Evolutionary conservation across 352 stramenopile genomes (phyloP).

Genomic region (Stramenopiles sp.): DNA sequence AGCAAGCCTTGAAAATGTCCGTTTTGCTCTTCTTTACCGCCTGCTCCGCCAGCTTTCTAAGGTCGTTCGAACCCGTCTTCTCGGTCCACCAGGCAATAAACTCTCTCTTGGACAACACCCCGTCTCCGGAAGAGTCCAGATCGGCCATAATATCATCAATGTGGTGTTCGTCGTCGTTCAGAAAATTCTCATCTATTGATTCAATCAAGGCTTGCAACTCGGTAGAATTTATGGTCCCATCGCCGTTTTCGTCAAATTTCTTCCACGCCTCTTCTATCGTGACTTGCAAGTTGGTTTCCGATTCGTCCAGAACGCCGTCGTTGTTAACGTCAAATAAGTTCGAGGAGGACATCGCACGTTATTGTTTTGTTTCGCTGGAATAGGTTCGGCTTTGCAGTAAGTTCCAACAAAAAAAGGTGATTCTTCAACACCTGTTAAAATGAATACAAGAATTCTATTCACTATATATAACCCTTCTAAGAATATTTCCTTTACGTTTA

Average conservation of each 20-base stretch:
- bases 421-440: too few species aligned
- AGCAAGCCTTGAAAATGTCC: background rate
- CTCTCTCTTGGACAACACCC: background rate
- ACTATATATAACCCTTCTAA: too few species aligned
- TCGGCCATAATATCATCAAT: background rate
- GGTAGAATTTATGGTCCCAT: background rate
- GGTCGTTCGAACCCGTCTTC: background rate
- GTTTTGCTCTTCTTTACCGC: background rate
- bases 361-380: too few species aligned
- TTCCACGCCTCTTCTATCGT: constrained; percentile 10
- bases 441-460: too few species aligned
- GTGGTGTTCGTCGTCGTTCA: background rate
- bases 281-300: background rate
- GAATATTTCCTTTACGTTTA: too few species aligned
- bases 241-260: background rate
- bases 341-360: too few species aligned
- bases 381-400: too few species aligned
- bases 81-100: background rate
- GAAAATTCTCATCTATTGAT: constrained; percentile 2
- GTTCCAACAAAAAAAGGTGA: too few species aligned
- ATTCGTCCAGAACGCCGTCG: background rate
- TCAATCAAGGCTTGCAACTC: constrained; percentile 7
- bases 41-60: background rate
- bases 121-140: background rate
- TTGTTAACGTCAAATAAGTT: too few species aligned